A percentile compares a stretch with the other conserved stretches of the same genome.
phyloP scores from a whole-genome alignment of 345 rosid species.

The Eucalyptus regnans region DNA sequence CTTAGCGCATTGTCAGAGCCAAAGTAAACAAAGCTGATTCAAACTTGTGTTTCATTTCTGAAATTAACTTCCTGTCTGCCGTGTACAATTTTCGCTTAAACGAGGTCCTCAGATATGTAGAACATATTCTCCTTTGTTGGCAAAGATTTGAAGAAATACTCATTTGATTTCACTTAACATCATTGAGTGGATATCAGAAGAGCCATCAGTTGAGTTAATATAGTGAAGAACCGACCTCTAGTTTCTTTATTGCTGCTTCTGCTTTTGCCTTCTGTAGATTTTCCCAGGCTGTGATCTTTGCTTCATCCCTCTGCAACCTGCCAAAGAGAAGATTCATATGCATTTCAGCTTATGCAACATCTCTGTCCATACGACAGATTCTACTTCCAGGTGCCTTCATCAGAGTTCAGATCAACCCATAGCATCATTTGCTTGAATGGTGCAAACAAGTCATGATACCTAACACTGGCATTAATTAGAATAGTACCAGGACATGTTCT shows the following conservation, averaged over 20 bases:
- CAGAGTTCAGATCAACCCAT: background rate
- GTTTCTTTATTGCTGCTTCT: conserved; percentile 86
- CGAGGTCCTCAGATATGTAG: background rate
- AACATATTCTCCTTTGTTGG: background rate
- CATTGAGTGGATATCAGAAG: background rate
- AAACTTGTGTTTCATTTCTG: background rate
- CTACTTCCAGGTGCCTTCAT: background rate
- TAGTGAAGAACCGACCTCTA: conserved; percentile 45
- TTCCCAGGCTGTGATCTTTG: conserved; percentile 93
- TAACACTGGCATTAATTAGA: background rate
- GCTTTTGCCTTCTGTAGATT: conserved; percentile 95
- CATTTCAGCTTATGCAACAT: background rate
- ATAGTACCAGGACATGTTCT: conserved; percentile 50
- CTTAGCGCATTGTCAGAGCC: background rate
- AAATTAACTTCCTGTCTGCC: background rate
- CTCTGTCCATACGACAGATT: background rate
- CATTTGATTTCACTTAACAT: background rate
- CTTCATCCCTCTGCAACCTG: conserved; percentile 85
- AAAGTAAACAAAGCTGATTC: background rate
- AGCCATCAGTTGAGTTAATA: background rate
- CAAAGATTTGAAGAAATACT: background rate
- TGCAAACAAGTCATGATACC: background rate
- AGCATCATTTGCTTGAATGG: background rate
- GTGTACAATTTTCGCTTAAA: background rate
- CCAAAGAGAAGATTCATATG: background rate